Evolutionary conservation across 768 basidiomycete species (phyloP), one percentile per base, ranked within the genome.

Genomic region (Leccinum longicurvipes): DNA sequence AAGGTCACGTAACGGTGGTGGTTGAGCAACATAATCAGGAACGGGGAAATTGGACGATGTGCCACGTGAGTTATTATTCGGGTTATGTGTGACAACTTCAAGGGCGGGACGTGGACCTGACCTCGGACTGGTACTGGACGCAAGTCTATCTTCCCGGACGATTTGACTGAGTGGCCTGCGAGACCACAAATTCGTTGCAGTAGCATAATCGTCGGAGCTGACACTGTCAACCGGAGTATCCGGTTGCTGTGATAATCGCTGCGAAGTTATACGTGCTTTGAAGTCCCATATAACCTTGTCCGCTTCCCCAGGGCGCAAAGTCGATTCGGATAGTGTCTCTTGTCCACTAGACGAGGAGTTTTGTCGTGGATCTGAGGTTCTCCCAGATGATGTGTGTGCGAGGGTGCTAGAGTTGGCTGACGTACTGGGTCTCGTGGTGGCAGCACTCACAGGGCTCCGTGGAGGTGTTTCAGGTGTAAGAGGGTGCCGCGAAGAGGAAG

Each of bases 381-480:
- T 73, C 60, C 64, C 60, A 39, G 71, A 62, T 10, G 71, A 61
- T 32, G 65, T 56, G 28, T 71, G 67, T 47, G 65, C 53, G 31
- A 59, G 59, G 41, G 58, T 65, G 50, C 58, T 52, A 52, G 64
- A 63, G 57, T 67, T 71, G 28, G 77, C 66, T 34, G 73, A 73
- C 14, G 72, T 60, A n/a, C 67, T 61, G 49, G 72, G 69, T 27
- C 74, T 72, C 8, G 78, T 80, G 51, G 78, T 79, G 42, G 72
- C 71, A 41, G 81, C 78, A 58, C 79, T 84, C 51, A 81, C 74
- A 11, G 87, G 87, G 47, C 86, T 88, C 34, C 80, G 81, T 47
- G 86, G 84, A 25, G 86, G 83, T 6, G 75, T 74, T 55, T 84
- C 82, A 25, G 76, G 68, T 10, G 72, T 73, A 54, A 71, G 74